Base-by-base conservation (phyloP, 2,329 filamentous ascomycete genomes). In the Fusarium sp. region DNA sequence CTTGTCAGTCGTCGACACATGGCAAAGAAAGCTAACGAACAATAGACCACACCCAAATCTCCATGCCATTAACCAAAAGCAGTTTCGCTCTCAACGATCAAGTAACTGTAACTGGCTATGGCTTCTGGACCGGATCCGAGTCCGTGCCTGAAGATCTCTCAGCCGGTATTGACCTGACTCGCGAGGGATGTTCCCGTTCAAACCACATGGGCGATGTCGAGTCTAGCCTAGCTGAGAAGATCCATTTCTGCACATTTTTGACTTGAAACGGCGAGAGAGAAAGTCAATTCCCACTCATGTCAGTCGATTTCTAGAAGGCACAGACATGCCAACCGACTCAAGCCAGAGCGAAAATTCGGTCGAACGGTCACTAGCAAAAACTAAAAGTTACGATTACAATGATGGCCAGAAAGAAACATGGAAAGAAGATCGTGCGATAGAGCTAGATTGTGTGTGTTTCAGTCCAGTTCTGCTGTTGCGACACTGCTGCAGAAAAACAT, bases 141-240 rank as follows among this genome's bases (percentile, higher is more conserved):
- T 71, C 69, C 64, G 72, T 74, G 72, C 72, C 72, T 75, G 66
- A 60, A 69, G 69, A 74, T 74, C 72, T 70, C 31, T 58, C 57
- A 63, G 63, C 46, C 54, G 53, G 60, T 62, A 37, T 26, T 19
- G 56, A 42, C 70, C 62, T 75, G 70, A 75, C 72, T 75, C 72
- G 69, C 51, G 56, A 25, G 30, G 30, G 31, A 49, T 45, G 30
- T 37, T 19, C 21, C 42, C 37, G 37, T 64, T 25, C 48, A 52
- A 70, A 54, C 65, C 54, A 60, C 64, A 45, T 39, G 19, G 48
- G 31, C 48, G 44, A 41, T 21, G 19, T 61, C 18, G 18, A 37
- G 34, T 37, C 34, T 37, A 37, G 18, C n/a, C 58, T 39, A 43
- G 34, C 34, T 42, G 34, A 61, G 30, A 34, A 41, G 14, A 25